phyloP scores from a whole-genome alignment of 2,329 filamentous ascomycete species.

The Aschersonia sp. region DNA sequence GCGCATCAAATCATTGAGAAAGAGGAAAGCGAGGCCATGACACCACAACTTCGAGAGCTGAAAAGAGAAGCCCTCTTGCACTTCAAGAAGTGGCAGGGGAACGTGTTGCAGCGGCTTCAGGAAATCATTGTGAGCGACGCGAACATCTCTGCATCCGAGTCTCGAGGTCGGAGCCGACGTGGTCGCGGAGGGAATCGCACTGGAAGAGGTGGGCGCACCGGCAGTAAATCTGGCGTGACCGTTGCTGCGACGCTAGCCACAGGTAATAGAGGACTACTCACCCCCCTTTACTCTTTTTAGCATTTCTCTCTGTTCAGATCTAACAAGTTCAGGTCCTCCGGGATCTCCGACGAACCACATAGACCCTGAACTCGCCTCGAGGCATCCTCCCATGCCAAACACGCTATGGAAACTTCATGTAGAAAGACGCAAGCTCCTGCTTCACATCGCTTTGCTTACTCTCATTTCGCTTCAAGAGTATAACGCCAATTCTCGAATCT shows the following conservation, averaged over 20 bases:
- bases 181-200: conserved; percentile 8
- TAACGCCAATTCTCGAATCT: conserved; percentile 54
- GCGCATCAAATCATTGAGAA: conserved; percentile 15
- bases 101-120: conserved; percentile 54
- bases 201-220: conserved; percentile 14
- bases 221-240: conserved; percentile 15
- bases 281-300: not conserved
- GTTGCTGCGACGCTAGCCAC: conserved; percentile 16
- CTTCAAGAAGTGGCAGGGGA: conserved; percentile 70
- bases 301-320: not conserved
- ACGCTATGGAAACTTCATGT: conserved; percentile 43
- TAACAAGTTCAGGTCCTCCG: conserved; percentile 16
- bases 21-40: conserved; percentile 20
- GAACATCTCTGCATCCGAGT: conserved; percentile 9
- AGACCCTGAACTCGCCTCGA: conserved; percentile 30
- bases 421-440: conserved; percentile 49
- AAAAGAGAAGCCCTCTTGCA: conserved; percentile 55
- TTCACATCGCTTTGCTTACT: conserved; percentile 60
- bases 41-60: conserved; percentile 42
- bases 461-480: conserved; percentile 68
- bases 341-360: conserved; percentile 25
- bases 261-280: conserved; percentile 13
- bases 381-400: conserved; percentile 47
- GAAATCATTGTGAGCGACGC: conserved; percentile 45
- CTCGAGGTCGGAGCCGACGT: conserved; percentile 19